A percentile compares a stretch with the other conserved stretches of the same genome.
Conservation (phyloP, 2,329 filamentous ascomycete genomes). For the Geosmithia flava region DNA sequence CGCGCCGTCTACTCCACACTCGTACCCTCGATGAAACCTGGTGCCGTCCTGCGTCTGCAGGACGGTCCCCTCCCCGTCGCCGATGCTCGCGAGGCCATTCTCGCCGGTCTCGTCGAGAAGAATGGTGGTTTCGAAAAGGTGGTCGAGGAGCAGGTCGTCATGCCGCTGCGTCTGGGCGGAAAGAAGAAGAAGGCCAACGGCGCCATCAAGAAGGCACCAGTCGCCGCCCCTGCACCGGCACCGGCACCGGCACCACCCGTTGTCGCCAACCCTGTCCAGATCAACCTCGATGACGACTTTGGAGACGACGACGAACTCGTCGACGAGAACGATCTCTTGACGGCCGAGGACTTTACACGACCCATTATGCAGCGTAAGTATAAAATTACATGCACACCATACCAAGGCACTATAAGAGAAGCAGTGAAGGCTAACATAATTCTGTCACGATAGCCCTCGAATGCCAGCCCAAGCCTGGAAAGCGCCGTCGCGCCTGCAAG, state of each 20-base stretch:
- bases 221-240: not conserved
- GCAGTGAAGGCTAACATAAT: not conserved
- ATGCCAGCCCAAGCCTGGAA: conserved; percentile 77
- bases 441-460: conserved; percentile 47
- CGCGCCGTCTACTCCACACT: conserved; percentile 58
- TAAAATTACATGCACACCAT: no score
- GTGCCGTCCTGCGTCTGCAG: conserved; percentile 57
- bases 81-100: conserved; percentile 63
- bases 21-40: conserved; percentile 57
- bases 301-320: conserved; percentile 69
- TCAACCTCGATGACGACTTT: conserved; percentile 33
- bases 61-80: conserved; percentile 42
- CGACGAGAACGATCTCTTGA: conserved; percentile 79
- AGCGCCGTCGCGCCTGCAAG: conserved; percentile 88
- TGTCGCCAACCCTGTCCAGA: conserved; percentile 40
- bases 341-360: conserved; percentile 69
- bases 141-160: conserved; percentile 45
- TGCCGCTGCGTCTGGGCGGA: conserved; percentile 30
- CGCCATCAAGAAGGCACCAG: not conserved
- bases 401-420: not conserved
- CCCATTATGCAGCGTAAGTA: conserved; percentile 71
- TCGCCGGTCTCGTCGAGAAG: conserved; percentile 63
- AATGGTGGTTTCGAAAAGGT: conserved; percentile 62
- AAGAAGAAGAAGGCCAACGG: conserved; percentile 19
- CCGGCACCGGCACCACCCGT: not conserved